Base-by-base conservation (phyloP, 2,329 filamentous ascomycete species). In the Massarina eburnea region DNA sequence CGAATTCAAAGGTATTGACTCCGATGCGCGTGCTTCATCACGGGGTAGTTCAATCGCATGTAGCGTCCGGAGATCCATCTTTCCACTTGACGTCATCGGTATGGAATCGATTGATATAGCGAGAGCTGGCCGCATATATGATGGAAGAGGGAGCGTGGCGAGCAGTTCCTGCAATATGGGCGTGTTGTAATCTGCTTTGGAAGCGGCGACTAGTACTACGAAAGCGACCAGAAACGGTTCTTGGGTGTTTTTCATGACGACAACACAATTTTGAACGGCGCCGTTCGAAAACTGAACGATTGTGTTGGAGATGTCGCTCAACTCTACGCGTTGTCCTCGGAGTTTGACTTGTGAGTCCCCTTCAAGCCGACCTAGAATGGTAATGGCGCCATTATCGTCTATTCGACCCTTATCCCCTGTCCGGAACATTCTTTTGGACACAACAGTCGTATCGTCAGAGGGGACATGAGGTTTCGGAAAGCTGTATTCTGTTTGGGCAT, bases 261-360 rank as follows among this genome's bases (percentile, higher is more conserved):
- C 57, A 2, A 62, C 51, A 9, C 64, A 59, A 2, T 67, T 54
- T 2, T 46, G 26, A 9, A 75, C 19, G 24, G 29, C 19, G 10
- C 45, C 49, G 12, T 36, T 18, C 2, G 46, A 20, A 10, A 35
- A 30, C 15, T 20, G 4, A 12, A 71, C 17, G 30, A 75, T 65
- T 9, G 46, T 48, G 3, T 46, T 45, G 38, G 71, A 71, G 15
- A 79, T 67, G 10, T 80, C 79, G 3, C 62, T 54, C 1, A 81
- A 58, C 10, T 81, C 77, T 18, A 80, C 69, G 1, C 74, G 67
- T 4, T 74, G 44, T 2, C 75, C 75, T 2, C 67, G 63, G 4
- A 80, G 58, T 51, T 80, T 79, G 48, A 79, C 57, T 36, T 76
- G 70, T 1, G 68, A 72, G 40, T 77, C 73, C 3, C 72, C 73